Conservation (phyloP, 2,329 filamentous ascomycete genomes). For the Diaporthe citriasiana region DNA sequence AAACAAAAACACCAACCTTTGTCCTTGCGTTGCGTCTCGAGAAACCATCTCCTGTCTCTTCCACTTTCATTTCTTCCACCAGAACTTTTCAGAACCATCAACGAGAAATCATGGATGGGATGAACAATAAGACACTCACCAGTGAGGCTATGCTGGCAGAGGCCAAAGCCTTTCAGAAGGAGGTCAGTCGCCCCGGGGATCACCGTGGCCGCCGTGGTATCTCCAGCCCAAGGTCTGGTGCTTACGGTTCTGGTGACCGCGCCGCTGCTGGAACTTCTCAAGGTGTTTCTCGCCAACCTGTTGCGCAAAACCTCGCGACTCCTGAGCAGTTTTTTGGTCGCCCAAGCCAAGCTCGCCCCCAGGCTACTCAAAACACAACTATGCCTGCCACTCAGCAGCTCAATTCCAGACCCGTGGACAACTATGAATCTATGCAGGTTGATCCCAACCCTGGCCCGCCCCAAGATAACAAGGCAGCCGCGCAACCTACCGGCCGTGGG, state of each 20-base stretch:
- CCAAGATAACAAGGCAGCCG: not conserved
- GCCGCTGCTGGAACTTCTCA: not conserved
- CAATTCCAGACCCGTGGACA: not conserved
- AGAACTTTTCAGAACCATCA: not conserved
- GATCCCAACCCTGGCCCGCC: not conserved
- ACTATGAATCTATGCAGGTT: conserved; percentile 8
- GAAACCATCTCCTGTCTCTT: not conserved
- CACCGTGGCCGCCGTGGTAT: not conserved
- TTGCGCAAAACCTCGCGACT: not conserved
- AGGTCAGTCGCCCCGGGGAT: not conserved
- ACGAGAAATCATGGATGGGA: conserved; percentile 6
- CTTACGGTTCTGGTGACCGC: not conserved
- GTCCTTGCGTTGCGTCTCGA: not conserved
- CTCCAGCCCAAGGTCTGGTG: not conserved
- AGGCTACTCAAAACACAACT: not conserved
- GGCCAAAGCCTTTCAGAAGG: not conserved
- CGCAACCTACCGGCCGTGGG: not conserved
- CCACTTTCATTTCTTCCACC: not conserved
- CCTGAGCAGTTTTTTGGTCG: conserved; percentile 18
- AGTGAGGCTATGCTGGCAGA: not conserved
- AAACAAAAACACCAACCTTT: not conserved
- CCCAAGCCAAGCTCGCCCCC: too few relatives aligned
- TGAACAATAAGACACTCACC: not conserved
- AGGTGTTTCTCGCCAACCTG: not conserved
- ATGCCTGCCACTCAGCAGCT: not conserved